Conservation (phyloP, 225 moss, liverwort and hornwort genomes). For the Marchantia paleacea region DNA sequence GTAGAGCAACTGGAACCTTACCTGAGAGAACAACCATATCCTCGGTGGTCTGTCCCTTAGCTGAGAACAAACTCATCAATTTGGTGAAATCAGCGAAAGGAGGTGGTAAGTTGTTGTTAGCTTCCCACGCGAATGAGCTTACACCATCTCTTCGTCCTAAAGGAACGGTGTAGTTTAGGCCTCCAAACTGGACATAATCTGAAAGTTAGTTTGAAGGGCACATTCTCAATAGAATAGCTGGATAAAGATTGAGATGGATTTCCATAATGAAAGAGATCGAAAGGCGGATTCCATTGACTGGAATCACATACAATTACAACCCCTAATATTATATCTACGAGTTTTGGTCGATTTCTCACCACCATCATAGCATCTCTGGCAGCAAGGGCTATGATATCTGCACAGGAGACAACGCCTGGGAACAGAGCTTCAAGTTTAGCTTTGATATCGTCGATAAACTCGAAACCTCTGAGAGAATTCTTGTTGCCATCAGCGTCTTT, state of each 20-base stretch:
- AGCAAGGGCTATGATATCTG: slow-evolving; percentile 35
- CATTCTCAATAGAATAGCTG: too few relatives aligned
- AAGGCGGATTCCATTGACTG: too few relatives aligned
- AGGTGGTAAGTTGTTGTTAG: slow-evolving; percentile 11
- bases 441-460: slow-evolving; percentile 30
- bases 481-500: slow-evolving; percentile 28
- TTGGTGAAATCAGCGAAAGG: not conserved
- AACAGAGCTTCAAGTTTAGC: slow-evolving; percentile 25
- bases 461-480: slow-evolving; percentile 43
- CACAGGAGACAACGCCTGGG: slow-evolving; percentile 35
- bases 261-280: too few relatives aligned
- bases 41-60: slow-evolving; percentile 14
- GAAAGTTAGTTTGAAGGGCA: too few relatives aligned
- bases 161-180: slow-evolving; percentile 21
- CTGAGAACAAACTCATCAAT: not conserved
- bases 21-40: slow-evolving; percentile 38
- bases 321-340: too few relatives aligned
- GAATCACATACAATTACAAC: too few relatives aligned
- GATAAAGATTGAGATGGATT: too few relatives aligned
- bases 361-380: slow-evolving; percentile 36
- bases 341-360: slow-evolving; percentile 3
- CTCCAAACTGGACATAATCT: slow-evolving; percentile 36
- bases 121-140: not conserved
- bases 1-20: too few relatives aligned
- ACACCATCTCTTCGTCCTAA: slow-evolving; percentile 33